Evolutionary conservation across 345 rosid species (phyloP), one percentile per base, ranked within the genome.

Genomic region (Nasturtium officinale): DNA sequence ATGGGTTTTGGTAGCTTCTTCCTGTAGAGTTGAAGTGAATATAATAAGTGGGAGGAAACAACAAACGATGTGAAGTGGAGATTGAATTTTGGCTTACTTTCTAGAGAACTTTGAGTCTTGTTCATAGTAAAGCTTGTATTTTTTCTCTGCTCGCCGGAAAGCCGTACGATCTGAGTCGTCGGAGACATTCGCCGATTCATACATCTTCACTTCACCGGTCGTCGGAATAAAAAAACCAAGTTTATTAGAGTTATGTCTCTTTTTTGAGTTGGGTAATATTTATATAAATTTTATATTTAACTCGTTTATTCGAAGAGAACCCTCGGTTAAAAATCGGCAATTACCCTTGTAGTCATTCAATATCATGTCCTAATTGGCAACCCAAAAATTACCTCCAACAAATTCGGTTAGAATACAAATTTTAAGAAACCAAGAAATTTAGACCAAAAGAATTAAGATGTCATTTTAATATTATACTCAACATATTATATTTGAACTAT

Each of bases 61-160:
- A 25, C 2, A 37, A 45, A 60, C 48, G 11, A 28, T 38, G 65
- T 53, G 32, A 55, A 61, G 46, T 6, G 68, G 45, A 54, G 46
- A 62, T 20, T 0, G 21, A 65, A 6, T 30, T 35, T 6, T 48
- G 11, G 45, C 28, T 23, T 85, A 91, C 97, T 83, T 91, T 79
- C 82, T 80, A 20, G 90, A 78, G 71, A 85, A 85, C 72, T 88
- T 89, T 5, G 79, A 81, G 40, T 82, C 61, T 10, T 84, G 83
- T 35, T 85, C 91, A 74, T 88, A 87, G 73, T 87, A 91, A 16
- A 94, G 85, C 74, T 89, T 94, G 90, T 88, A 94, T 76, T 87
- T 76, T 92, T 91, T 94, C 88, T 91, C 97, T n/a, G 96, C 87
- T 78, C 72, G 79, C 77, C 95, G 82, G 77, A 91, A 94, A 56